Percentiles rank a stretch among this genome's conserved stretches.
phyloP scores from a whole-genome alignment of 305 asterid genomes.

The Plantago coronopus region DNA sequence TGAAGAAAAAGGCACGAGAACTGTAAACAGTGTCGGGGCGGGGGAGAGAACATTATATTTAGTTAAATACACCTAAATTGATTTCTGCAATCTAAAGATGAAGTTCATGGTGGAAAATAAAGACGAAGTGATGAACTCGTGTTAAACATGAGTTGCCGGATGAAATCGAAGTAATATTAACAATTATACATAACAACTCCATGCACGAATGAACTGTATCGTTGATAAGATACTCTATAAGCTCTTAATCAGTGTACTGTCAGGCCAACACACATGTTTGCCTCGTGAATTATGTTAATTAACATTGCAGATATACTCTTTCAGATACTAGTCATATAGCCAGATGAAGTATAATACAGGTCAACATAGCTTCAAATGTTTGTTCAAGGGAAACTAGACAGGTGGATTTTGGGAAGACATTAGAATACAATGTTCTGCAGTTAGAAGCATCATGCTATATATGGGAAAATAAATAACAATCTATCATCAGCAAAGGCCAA shows the following conservation, averaged over 20 bases:
- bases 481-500: too few relatives aligned
- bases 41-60: not conserved
- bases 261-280: not conserved
- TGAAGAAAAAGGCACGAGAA: not conserved
- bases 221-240: not conserved
- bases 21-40: constrained; percentile 11
- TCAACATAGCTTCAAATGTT: not conserved
- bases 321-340: not conserved
- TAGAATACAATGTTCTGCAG: too few relatives aligned
- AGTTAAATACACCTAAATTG: too few relatives aligned
- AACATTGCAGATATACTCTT: not conserved
- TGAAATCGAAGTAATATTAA: not conserved
- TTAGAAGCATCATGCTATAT: too few relatives aligned
- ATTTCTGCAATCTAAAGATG: too few relatives aligned
- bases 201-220: not conserved
- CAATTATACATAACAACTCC: not conserved
- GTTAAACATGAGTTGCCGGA: not conserved
- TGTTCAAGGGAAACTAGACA: not conserved
- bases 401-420: not conserved
- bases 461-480: too few relatives aligned
- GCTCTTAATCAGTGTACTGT: not conserved
- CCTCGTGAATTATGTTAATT: not conserved
- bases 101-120: too few relatives aligned
- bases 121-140: not conserved
- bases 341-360: not conserved